Evolutionary conservation across 1,284 basidiomycete species (phyloP), one percentile per base, ranked within the genome.

Genomic region (Xerocomus alliaceus): DNA sequence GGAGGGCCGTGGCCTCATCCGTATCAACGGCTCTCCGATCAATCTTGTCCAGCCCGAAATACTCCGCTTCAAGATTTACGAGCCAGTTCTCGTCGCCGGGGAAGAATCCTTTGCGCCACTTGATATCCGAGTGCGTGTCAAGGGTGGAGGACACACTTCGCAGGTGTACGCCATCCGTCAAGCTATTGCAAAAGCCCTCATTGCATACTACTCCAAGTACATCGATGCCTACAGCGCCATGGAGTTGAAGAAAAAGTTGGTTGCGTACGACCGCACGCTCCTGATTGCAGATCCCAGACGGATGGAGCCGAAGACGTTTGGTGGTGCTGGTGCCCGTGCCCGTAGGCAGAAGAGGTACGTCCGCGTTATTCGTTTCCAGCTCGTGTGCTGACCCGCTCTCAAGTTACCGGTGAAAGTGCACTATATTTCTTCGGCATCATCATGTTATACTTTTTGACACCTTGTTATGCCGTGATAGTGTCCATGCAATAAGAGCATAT

Each of bases 261-360:
- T 97, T 64, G 89, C 94, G 29, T 98, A 98, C 80, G 95, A 98
- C 86, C 87, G 97, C 76, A 91, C 93, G 59, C 85, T 98, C 65
- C 84, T 99, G 77, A 97, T 99, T 74, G 95, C 97, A 70, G 97
- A 99, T 84, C 97, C 97, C 73, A 91, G 96, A 82, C 92, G 96
- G 84, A 94, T 93, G 91, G 97, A 99, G 83, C 97, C 97, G 76
- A 98, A 98, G 92, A 99, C 98, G 83, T 97, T 98, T 79, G 95
- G 95, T 87, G 95, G 95, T 85, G 85, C 84, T 77, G 95, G 95
- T 91, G 95, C 95, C 69, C 93, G 94, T 87, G 93, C 94, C 66
- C 92, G 94, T 84, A 91, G 94, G 82, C 94, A 97, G 84, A 96
- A 96, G 86, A 92, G 89, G 91, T 93, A 62, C 65, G 87, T 77